These are phyloP conservation scores for Colletotrichum scovillei DNA, from an alignment of 2,329 filamentous ascomycete genomes.

Conservation along the genomic window DNA sequence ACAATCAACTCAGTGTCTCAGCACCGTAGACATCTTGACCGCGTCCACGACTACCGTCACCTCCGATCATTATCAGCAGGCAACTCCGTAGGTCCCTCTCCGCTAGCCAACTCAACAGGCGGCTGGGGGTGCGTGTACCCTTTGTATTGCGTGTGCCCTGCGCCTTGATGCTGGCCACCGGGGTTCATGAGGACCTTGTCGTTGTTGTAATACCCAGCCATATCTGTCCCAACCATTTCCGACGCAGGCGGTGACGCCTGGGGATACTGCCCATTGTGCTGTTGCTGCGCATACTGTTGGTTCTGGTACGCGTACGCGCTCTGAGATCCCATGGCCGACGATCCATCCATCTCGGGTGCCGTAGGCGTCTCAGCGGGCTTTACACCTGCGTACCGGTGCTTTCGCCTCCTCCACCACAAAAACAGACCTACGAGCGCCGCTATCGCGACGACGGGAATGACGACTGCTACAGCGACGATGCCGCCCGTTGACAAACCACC, in stretches of 20 bases:
- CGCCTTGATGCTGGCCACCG: neutral
- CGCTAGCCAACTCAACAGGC: conserved; percentile 5
- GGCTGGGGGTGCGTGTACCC: conserved; percentile 6
- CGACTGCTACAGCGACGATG: conserved; percentile 18
- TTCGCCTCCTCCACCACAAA: conserved; percentile 23
- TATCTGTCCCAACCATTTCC: conserved; percentile 13
- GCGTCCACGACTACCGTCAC: neutral
- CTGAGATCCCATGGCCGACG: neutral
- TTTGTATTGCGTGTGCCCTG: conserved; percentile 17
- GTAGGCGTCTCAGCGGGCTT: conserved; percentile 9
- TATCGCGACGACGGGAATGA: conserved; percentile 14
- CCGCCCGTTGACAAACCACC: conserved; percentile 5
- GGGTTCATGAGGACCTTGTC: conserved; percentile 29
- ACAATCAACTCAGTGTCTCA: neutral
- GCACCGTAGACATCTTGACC: neutral
- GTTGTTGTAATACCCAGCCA: conserved; percentile 26
- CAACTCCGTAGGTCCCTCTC: conserved; percentile 10
- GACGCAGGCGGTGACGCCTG: neutral
- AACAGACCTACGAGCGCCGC: conserved; percentile 25
- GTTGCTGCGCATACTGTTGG: neutral
- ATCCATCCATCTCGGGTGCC: conserved; percentile 1
- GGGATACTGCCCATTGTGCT: conserved; percentile 4
- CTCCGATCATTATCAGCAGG: conserved; percentile 8
- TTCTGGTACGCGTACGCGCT: conserved; percentile 13
- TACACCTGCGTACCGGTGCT: conserved; percentile 24